Conservation (phyloP, 345 rosid species). For the Lepidium africanum region DNA sequence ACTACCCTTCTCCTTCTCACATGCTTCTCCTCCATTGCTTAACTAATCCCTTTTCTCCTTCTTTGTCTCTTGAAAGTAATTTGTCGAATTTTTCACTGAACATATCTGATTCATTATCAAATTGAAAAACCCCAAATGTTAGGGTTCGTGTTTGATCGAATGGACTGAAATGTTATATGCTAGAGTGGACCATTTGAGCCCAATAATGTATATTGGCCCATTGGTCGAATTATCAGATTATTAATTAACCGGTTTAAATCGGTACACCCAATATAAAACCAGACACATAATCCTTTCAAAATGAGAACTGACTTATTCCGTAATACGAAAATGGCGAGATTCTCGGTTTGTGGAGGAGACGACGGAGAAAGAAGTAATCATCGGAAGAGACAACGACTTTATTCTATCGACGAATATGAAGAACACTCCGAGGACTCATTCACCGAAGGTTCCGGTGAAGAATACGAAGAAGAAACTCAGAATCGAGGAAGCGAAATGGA, state of each 20-base stretch:
- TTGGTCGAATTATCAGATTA: no score
- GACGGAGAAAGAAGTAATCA: slow-evolving; percentile 25
- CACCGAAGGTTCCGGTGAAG: slow-evolving; percentile 17
- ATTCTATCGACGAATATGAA: slow-evolving; percentile 21
- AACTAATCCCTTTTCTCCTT: not conserved
- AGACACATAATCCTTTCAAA: not conserved
- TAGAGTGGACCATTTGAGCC: no score
- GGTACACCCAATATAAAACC: not conserved
- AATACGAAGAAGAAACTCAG: not conserved
- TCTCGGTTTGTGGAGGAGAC: slow-evolving; percentile 19
- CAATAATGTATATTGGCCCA: no score
- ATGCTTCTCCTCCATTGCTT: not conserved
- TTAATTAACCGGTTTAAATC: not conserved
- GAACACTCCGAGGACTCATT: not conserved
- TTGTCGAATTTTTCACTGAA: not conserved
- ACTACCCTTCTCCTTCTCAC: not conserved
- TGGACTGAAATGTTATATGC: not conserved
- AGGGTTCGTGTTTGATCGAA: not conserved
- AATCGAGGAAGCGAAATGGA: not conserved
- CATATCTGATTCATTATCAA: not conserved
- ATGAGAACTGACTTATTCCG: not conserved
- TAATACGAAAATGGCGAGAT: slow-evolving; percentile 12
- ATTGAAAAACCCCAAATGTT: not conserved
- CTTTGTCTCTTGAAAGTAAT: no score
- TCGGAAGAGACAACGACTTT: slow-evolving; percentile 18